A percentile compares a stretch with the other conserved stretches of the same genome.
These are phyloP conservation scores for Sambucus nigra DNA, from an alignment of 129 eudicot genomes.

Conservation along the genomic window DNA sequence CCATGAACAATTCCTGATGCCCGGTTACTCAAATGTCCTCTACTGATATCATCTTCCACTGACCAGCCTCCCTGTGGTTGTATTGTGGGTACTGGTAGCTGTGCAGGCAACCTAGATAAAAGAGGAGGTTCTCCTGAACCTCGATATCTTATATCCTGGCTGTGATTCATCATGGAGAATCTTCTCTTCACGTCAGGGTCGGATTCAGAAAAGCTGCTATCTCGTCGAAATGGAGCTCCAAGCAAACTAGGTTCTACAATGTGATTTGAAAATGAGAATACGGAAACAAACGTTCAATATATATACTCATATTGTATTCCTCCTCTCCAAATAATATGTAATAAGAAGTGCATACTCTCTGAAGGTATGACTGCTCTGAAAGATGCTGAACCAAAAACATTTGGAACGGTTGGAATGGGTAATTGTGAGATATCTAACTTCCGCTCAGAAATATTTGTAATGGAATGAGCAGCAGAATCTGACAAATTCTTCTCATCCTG, in stretches of 20 bases:
- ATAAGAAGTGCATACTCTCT: slow-evolving; percentile 46
- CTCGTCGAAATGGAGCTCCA: slow-evolving; percentile 57
- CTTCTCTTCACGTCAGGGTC: slow-evolving; percentile 25
- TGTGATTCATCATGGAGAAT: slow-evolving; percentile 9
- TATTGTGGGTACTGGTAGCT: slow-evolving; percentile 11
- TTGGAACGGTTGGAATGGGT: slow-evolving; percentile 28
- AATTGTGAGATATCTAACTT: slow-evolving; percentile 45
- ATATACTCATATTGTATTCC: not conserved
- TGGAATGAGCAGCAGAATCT: slow-evolving; percentile 22
- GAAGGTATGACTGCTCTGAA: slow-evolving; percentile 33
- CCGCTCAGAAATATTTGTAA: slow-evolving; percentile 27
- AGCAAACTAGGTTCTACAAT: slow-evolving; percentile 73
- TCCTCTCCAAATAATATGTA: not conserved
- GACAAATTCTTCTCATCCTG: slow-evolving; percentile 47
- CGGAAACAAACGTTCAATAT: not conserved
- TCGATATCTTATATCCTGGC: slow-evolving; percentile 23
- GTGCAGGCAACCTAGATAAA: slow-evolving; percentile 34
- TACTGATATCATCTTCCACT: slow-evolving; percentile 29
- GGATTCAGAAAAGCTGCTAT: slow-evolving; percentile 21
- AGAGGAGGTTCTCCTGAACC: slow-evolving; percentile 42
- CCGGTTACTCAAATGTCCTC: slow-evolving; percentile 19
- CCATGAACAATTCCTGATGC: slow-evolving; percentile 35
- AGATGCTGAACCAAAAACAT: slow-evolving; percentile 38
- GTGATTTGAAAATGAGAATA: slow-evolving; percentile 1
- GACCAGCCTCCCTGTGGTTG: slow-evolving; percentile 43